Evolutionary conservation across 345 rosid genomes (phyloP).

Genomic region (Heritiera littoralis): DNA sequence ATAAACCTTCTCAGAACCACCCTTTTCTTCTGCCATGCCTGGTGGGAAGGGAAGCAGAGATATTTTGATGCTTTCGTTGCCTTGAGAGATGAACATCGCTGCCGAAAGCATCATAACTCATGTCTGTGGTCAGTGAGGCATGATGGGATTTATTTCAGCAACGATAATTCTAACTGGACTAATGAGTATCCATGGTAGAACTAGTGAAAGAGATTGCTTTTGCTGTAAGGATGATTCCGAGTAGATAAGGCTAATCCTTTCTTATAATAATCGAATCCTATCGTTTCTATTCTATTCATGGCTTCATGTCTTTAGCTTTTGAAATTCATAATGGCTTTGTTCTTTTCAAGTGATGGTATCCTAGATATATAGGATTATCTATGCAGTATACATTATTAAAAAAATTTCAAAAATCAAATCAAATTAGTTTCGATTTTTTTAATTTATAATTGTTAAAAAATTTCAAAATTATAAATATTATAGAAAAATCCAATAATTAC

Average conservation of each 20-base stretch:
- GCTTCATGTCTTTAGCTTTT: background rate
- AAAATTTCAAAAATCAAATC: no score
- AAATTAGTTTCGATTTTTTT: no score
- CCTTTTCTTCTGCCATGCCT: background rate
- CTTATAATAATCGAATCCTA: background rate
- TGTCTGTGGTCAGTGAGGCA: slow-evolving; percentile 13
- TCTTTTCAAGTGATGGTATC: background rate
- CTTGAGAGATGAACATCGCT: slow-evolving; percentile 8
- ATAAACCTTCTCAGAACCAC: slow-evolving; percentile 8
- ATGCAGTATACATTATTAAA: no score
- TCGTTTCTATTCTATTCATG: no score
- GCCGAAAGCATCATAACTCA: slow-evolving; percentile 3
- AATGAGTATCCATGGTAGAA: background rate
- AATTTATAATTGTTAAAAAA: no score
- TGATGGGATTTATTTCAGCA: slow-evolving; percentile 17
- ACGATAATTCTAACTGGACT: slow-evolving; percentile 1
- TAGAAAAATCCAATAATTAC: no score
- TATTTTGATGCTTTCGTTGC: slow-evolving; percentile 3
- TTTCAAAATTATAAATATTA: no score
- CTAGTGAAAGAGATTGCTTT: background rate
- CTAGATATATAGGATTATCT: no score
- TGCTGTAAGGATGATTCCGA: no score
- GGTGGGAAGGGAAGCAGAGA: slow-evolving; percentile 9
- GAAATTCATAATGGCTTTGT: background rate
- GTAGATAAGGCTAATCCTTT: background rate